Percentiles rank a stretch among this genome's conserved stretches.
phyloP scores from a whole-genome alignment of 2,329 filamentous ascomycete genomes.

The Davidsoniella virescens region DNA sequence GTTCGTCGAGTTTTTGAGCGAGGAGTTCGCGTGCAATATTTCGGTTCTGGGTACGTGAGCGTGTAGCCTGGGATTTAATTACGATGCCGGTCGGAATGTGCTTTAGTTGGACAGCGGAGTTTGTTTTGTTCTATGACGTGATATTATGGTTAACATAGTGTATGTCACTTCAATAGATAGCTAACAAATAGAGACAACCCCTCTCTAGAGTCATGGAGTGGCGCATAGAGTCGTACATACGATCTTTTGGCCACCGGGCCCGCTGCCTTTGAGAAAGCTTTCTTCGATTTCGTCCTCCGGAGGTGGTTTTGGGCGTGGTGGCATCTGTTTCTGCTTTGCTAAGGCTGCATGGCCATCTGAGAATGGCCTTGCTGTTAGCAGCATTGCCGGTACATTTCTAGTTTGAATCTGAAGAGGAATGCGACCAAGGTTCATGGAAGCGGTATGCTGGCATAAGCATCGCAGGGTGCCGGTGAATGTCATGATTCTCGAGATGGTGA shows the following conservation, averaged over 20 bases:
- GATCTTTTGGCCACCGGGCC: slow-evolving; percentile 92
- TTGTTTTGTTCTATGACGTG: slow-evolving; percentile 71
- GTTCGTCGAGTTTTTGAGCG: slow-evolving; percentile 56
- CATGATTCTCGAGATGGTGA: not conserved
- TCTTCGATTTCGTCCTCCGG: slow-evolving; percentile 69
- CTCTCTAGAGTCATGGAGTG: no score
- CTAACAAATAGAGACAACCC: no score
- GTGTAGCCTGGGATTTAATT: slow-evolving; percentile 83
- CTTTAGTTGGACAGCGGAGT: slow-evolving; percentile 81
- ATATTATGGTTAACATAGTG: slow-evolving; percentile 3
- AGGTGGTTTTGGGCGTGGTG: slow-evolving; percentile 56
- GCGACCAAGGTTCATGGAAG: no score
- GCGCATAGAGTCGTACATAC: slow-evolving; percentile 26
- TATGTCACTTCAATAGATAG: not conserved
- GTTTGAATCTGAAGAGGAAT: no score
- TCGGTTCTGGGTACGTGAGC: slow-evolving; percentile 73
- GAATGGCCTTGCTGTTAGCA: slow-evolving; percentile 5
- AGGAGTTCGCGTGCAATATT: slow-evolving; percentile 67
- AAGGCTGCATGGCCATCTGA: not conserved
- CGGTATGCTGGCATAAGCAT: no score
- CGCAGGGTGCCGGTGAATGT: not conserved
- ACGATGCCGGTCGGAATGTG: slow-evolving; percentile 84
- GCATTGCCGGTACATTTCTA: not conserved
- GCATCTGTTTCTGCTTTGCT: slow-evolving; percentile 41
- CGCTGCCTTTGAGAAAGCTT: slow-evolving; percentile 75